Conservation (phyloP, 2,329 filamentous ascomycete species). For the Paraphoma chrysanthemicola region DNA sequence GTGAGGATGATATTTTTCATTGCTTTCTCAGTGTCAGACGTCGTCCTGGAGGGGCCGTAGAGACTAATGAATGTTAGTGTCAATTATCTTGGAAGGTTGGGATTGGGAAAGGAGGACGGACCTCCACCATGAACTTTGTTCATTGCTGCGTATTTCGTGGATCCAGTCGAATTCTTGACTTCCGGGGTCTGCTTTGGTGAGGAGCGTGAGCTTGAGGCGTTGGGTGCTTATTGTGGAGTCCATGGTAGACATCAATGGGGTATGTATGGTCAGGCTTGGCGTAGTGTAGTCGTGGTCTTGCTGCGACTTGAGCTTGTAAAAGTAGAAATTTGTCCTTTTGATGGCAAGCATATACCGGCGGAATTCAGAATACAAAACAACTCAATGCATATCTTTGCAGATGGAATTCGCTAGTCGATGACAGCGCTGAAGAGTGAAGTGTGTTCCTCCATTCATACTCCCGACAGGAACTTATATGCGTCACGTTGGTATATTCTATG, state of each 20-base stretch:
- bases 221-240: slow-evolving; percentile 28
- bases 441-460: not conserved
- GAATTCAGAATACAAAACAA: no score
- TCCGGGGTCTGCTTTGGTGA: slow-evolving; percentile 25
- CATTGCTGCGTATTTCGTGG: slow-evolving; percentile 32
- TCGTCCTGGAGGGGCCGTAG: slow-evolving; percentile 22
- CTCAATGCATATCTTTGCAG: no score
- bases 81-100: not conserved
- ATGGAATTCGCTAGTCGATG: no score
- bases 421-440: not conserved
- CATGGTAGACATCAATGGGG: slow-evolving; percentile 8
- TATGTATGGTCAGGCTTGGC: not conserved
- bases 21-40: slow-evolving; percentile 26
- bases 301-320: not conserved
- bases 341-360: no score
- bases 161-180: slow-evolving; percentile 33
- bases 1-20: slow-evolving; percentile 1
- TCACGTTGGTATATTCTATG: not conserved
- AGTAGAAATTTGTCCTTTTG: no score
- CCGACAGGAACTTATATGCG: not conserved
- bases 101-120: slow-evolving; percentile 7
- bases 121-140: slow-evolving; percentile 34
- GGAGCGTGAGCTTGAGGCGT: slow-evolving; percentile 32
- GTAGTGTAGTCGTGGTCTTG: not conserved
- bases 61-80: slow-evolving; percentile 17